These are phyloP conservation scores for Cydonia oblonga DNA, from an alignment of 331 rosid genomes.

Conservation along the genomic window DNA sequence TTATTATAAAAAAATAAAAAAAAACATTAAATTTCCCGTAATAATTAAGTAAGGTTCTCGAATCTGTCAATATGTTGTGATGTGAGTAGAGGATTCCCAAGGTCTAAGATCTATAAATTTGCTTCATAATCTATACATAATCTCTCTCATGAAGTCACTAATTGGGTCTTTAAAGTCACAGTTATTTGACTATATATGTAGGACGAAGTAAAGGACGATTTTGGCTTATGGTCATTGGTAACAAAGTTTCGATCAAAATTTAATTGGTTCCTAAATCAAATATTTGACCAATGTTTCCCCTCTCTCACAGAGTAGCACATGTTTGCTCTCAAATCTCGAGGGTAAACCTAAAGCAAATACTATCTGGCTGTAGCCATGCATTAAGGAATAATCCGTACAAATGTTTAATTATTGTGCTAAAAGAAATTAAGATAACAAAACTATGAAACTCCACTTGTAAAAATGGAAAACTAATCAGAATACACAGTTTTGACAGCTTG, in stretches of 20 bases:
- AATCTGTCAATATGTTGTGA: conserved; percentile 9
- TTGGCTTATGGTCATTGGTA: not conserved
- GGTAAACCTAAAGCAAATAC: not conserved
- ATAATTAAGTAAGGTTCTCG: not conserved
- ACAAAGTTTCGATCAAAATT: not conserved
- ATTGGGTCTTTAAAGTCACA: no score
- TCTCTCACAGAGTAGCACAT: not conserved
- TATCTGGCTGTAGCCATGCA: conserved; percentile 1
- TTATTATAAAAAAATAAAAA: no score
- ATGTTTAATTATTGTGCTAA: not conserved
- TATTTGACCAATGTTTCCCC: conserved; percentile 7
- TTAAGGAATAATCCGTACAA: not conserved
- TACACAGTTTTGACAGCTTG: not conserved
- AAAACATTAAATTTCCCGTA: no score
- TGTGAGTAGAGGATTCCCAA: conserved; percentile 22
- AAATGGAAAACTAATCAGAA: not conserved
- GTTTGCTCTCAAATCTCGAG: conserved; percentile 6
- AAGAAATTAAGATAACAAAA: not conserved
- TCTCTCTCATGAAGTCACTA: not conserved
- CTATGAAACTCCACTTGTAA: not conserved
- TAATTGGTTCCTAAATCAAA: not conserved
- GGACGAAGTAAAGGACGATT: no score
- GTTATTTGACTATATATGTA: no score
- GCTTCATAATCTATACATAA: not conserved
- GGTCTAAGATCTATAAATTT: not conserved